These are phyloP conservation scores for Lithospermum erythrorhizon DNA, from an alignment of 257 asterid genomes.

Conservation along the genomic window DNA sequence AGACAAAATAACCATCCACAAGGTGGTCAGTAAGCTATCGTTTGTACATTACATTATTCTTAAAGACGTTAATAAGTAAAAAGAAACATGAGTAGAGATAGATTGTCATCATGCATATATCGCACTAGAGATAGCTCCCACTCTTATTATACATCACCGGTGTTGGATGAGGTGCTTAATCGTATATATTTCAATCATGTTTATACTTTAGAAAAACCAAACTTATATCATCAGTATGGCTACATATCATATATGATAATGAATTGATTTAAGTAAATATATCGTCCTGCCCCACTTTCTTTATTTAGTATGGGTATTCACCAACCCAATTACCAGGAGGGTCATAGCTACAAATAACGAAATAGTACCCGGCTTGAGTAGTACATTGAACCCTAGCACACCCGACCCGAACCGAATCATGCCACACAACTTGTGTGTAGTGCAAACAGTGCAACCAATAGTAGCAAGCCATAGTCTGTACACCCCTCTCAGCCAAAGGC, in stretches of 20 bases:
- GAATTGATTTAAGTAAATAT: no score
- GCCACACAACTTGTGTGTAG: slow-evolving; percentile 60
- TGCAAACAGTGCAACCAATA: slow-evolving; percentile 24
- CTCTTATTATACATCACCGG: no score
- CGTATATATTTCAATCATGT: no score
- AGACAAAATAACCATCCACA: neutral
- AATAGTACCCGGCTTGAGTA: slow-evolving; percentile 23
- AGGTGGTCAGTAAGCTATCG: neutral
- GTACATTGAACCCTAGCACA: slow-evolving; percentile 37
- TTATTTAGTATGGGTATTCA: slow-evolving; percentile 17
- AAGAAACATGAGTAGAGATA: neutral
- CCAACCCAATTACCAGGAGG: slow-evolving; percentile 16
- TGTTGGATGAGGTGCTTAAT: no score
- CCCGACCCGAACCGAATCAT: slow-evolving; percentile 21
- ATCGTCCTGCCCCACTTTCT: no score
- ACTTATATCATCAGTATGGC: no score
- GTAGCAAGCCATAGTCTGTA: neutral
- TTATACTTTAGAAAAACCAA: no score
- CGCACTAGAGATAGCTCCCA: no score
- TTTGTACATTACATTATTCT: neutral
- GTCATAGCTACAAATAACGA: slow-evolving; percentile 32
- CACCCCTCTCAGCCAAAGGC: neutral
- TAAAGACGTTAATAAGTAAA: neutral
- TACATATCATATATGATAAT: no score
- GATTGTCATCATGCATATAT: no score